phyloP scores from a whole-genome alignment of 2,329 filamentous ascomycete species.

The Alternaria sp. region DNA sequence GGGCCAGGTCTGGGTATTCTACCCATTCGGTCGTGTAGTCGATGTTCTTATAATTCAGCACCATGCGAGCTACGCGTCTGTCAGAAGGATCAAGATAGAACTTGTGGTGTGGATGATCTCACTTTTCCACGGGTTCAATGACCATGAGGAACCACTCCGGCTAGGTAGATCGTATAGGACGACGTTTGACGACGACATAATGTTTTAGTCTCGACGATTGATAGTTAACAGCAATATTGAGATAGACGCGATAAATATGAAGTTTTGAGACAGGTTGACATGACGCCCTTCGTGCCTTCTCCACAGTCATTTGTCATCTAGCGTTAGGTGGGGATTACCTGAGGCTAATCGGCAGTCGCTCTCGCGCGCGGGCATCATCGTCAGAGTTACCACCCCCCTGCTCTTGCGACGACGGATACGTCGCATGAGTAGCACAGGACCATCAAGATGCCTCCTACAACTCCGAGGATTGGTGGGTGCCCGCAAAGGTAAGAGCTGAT shows the following conservation, averaged over 20 bases:
- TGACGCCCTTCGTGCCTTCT: neutral
- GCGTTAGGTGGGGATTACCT: neutral
- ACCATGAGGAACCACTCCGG: slow-evolving; percentile 63
- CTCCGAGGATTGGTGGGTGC: neutral
- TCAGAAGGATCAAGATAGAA: neutral
- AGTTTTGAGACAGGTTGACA: neutral
- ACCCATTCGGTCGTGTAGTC: slow-evolving; percentile 73
- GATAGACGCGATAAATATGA: neutral
- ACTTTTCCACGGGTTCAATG: slow-evolving; percentile 76
- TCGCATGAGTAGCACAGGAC: neutral
- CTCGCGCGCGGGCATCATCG: neutral
- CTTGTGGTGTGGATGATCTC: slow-evolving; percentile 19
- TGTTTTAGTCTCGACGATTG: neutral
- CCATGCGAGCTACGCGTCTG: slow-evolving; percentile 61
- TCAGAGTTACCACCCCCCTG: neutral
- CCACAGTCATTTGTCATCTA: slow-evolving; percentile 9
- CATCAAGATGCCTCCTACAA: neutral
- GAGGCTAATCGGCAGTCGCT: neutral
- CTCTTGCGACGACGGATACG: neutral
- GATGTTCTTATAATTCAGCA: slow-evolving; percentile 71
- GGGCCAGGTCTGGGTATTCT: slow-evolving; percentile 70
- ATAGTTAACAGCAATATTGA: neutral
- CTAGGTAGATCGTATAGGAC: slow-evolving; percentile 69
- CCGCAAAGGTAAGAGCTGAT: neutral
- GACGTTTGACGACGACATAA: slow-evolving; percentile 49